Evolutionary conservation across 768 basidiomycete genomes (phyloP), one percentile per base, ranked within the genome.

Genomic region (Amyloporia xantha): DNA sequence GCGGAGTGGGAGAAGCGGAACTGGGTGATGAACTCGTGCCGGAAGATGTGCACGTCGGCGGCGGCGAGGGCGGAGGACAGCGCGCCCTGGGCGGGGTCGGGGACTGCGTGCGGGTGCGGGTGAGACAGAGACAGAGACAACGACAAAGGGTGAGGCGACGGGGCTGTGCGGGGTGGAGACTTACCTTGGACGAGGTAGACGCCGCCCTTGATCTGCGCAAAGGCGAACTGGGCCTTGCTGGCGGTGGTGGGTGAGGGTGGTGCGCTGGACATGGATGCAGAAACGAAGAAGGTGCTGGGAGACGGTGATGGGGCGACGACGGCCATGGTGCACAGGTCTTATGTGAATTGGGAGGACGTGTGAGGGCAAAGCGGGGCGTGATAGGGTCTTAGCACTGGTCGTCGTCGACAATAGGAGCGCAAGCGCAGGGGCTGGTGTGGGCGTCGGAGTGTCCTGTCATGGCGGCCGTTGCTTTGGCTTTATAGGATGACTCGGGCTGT

Each of bases 11-110:
- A 67, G 56, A 62, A 68, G 44, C 68, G 66, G 62, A 69, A 69
- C 54, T 65, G 65, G 47, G 63, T 68, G 61, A 65, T 66, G 61
- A 69, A 69, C 45, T 68, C 68, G 62, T 69, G 68, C 21, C 64
- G 60, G 54, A 67, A 69, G 50, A 69, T 59, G 36, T 54, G 49
- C 20, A 63, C 62, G 59, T 66, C 64, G 21, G 65, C 54, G 33
- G 52, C 56, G 52, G 55, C 52, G 44, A 66, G 62, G n/a, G 65
- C 61, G 35, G 65, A 64, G 17, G 60, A 50, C 25, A 57, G 50
- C 26, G 49, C 52, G 33, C 55, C 55, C 21, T 23, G 55, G 27
- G 49, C 48, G 43, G 25, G 50, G 48, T 26, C 7, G 12, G 48
- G 37, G 38, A 24, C 41, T 19, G 41, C 19, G 38, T 17, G 30